Evolutionary conservation across 345 rosid genomes (phyloP), one percentile per base, ranked within the genome.

Genomic region (Mallotus nudiflorus): DNA sequence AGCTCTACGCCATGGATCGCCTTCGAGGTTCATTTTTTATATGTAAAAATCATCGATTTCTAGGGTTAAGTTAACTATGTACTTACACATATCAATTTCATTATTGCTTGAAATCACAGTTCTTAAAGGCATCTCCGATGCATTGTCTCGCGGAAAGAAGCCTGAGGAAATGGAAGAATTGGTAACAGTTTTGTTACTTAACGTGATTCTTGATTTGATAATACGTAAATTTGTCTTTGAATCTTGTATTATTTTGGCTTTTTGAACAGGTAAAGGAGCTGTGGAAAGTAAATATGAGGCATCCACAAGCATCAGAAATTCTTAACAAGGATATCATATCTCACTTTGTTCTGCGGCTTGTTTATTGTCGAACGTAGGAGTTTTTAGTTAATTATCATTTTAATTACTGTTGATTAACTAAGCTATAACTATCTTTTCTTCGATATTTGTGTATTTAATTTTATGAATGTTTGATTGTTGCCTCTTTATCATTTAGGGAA

Each of bases 1-100:
- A 92, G 86, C 89, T 86, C 80, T 90, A 83, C 77, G 96, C 99
- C 77, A 73, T 89, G 58, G 94, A 92, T 85, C 94, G 96, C 59
- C 86, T 95, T 67, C 90, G 92, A 80, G 99, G 99, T 95, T n/a
- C n/a, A n/a, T n/a, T n/a, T n/a, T n/a, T n/a, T n/a, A n/a, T n/a
- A n/a, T n/a, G n/a, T n/a, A n/a, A n/a, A n/a, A n/a, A n/a, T n/a
- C n/a, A 12, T 20, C 58, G 16, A 9, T 65, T 15, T 55, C 45
- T 20, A 29, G 55, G 68, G 37, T 63, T 27, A n/a, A n/a, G n/a
- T n/a, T 14, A 33, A 14, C 39, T 16, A 12, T 42, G 22, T 42
- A 42, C 46, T 42, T 42, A 9, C 46, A 8, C 46, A 39, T 18
- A 10, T 1, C 22, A 65, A 52, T 45, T 44, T 9, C n/a, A 28